These are phyloP conservation scores for Candida sp. DNA, from an alignment of 1,139 yeast genomes.

Conservation along the genomic window DNA sequence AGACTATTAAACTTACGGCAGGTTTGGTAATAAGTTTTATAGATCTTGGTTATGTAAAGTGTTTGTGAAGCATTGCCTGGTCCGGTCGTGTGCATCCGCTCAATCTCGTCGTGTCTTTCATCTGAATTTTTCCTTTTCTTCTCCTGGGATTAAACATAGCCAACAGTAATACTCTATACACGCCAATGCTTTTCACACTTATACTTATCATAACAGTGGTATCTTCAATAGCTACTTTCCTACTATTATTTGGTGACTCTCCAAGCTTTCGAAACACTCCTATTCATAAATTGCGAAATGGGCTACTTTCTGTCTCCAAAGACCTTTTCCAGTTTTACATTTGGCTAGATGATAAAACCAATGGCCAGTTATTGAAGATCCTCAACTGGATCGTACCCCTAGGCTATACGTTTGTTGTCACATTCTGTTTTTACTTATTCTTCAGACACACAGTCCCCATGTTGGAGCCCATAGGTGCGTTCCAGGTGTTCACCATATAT, in stretches of 20 bases:
- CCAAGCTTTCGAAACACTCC: constrained; percentile 48
- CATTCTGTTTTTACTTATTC: constrained; percentile 52
- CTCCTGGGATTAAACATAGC: no score
- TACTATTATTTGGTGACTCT: constrained; percentile 55
- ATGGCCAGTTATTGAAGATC: constrained; percentile 20
- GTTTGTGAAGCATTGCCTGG: no score
- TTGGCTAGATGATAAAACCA: constrained; percentile 11
- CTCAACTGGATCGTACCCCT: constrained; percentile 52
- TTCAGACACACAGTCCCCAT: constrained; percentile 40
- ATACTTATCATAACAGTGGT: constrained; percentile 10
- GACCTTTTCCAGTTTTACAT: constrained; percentile 9
- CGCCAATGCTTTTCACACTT: constrained; percentile 12
- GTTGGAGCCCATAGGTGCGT: constrained; percentile 18
- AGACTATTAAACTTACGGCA: no score
- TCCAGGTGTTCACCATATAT: constrained; percentile 22
- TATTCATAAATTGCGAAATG: constrained; percentile 25
- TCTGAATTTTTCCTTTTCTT: not conserved
- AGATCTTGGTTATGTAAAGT: no score
- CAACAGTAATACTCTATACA: not conserved
- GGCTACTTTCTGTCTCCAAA: constrained; percentile 9
- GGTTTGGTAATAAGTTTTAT: no score
- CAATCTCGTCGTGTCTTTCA: no score
- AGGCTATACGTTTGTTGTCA: constrained; percentile 48
- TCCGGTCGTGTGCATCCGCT: no score
- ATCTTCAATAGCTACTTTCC: constrained; percentile 15